A percentile compares a stretch with the other conserved stretches of the same genome.
phyloP scores from a whole-genome alignment of 1,284 basidiomycete species.

The Peniophora sp. region DNA sequence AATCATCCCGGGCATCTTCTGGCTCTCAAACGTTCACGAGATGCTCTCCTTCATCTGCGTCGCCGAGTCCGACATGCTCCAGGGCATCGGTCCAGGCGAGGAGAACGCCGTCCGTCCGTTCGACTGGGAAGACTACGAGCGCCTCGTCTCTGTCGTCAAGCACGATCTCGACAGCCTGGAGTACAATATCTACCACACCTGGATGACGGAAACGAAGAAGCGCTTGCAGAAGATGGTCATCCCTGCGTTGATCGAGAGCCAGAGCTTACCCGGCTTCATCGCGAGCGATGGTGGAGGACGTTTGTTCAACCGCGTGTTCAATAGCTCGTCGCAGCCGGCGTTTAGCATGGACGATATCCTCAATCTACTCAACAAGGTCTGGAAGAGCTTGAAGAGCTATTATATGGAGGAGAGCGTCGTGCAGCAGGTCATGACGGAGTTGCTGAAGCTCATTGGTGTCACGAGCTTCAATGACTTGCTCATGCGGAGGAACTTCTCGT shows the following conservation, averaged over 20 bases:
- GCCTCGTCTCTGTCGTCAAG: slow-evolving; percentile 94
- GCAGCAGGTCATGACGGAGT: slow-evolving; percentile 94
- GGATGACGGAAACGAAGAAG: slow-evolving; percentile 99
- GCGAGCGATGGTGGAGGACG: slow-evolving; percentile 90
- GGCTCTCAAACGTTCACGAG: slow-evolving; percentile 99
- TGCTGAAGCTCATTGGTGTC: slow-evolving; percentile 94
- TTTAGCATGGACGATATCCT: slow-evolving; percentile 99
- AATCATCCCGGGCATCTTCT: slow-evolving; percentile 95
- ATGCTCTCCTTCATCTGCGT: slow-evolving; percentile 98
- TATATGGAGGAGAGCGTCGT: slow-evolving; percentile 98
- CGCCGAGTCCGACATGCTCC: slow-evolving; percentile 96
- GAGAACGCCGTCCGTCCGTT: slow-evolving; percentile 87
- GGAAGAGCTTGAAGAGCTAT: slow-evolving; percentile 97
- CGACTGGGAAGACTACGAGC: slow-evolving; percentile 97
- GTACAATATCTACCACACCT: slow-evolving; percentile 99
- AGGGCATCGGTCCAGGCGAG: slow-evolving; percentile 95
- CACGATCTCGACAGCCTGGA: slow-evolving; percentile 98
- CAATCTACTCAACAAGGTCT: slow-evolving; percentile 95
- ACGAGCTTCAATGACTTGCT: slow-evolving; percentile 98
- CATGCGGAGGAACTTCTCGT: slow-evolving; percentile 98
- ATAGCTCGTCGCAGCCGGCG: slow-evolving; percentile 80
- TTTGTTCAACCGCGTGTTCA: slow-evolving; percentile 90
- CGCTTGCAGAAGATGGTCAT: slow-evolving; percentile 97
- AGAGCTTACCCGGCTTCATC: slow-evolving; percentile 96
- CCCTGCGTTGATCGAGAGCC: slow-evolving; percentile 95